These are phyloP conservation scores for Verticillium isaacii DNA, from an alignment of 2,329 filamentous ascomycete genomes.

Conservation along the genomic window DNA sequence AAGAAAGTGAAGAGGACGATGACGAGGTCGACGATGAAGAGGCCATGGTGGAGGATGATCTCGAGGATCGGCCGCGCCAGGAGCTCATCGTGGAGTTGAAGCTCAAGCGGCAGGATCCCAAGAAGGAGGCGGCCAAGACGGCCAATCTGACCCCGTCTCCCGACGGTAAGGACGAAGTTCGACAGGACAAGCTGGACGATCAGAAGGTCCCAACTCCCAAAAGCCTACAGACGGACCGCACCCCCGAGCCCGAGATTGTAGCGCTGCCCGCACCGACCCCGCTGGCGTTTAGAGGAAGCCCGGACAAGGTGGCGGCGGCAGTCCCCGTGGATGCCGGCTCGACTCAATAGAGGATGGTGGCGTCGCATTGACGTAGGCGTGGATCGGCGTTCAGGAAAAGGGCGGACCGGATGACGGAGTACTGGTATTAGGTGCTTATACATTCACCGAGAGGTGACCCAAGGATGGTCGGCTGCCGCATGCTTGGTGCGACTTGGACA, in stretches of 20 bases:
- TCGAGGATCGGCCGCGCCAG: conserved; percentile 39
- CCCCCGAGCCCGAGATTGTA: conserved; percentile 10
- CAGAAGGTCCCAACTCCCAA: neutral
- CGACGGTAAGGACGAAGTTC: conserved; percentile 3
- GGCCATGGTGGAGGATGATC: conserved; percentile 48
- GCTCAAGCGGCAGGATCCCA: conserved; percentile 35
- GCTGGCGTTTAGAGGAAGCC: conserved; percentile 57
- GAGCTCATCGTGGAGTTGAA: conserved; percentile 74
- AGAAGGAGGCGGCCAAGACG: neutral
- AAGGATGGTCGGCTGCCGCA: neutral
- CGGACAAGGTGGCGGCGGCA: conserved; percentile 44
- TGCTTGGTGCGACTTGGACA: neutral
- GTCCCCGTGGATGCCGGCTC: conserved; percentile 24
- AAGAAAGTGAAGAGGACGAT: conserved; percentile 53
- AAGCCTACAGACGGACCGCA: conserved; percentile 8
- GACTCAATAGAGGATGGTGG: conserved; percentile 16
- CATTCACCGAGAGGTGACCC: neutral
- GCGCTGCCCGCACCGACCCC: conserved; percentile 28
- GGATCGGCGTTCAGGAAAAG: conserved; percentile 8
- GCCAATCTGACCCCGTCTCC: conserved; percentile 4
- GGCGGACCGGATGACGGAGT: conserved; percentile 14
- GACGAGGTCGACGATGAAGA: conserved; percentile 55
- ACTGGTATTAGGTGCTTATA: neutral
- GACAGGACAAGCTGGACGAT: neutral
- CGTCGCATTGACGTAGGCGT: neutral